A percentile compares a stretch with the other conserved stretches of the same genome.
These are phyloP conservation scores for Lachnellula occidentalis DNA, from an alignment of 2,329 filamentous ascomycete genomes.

Conservation along the genomic window DNA sequence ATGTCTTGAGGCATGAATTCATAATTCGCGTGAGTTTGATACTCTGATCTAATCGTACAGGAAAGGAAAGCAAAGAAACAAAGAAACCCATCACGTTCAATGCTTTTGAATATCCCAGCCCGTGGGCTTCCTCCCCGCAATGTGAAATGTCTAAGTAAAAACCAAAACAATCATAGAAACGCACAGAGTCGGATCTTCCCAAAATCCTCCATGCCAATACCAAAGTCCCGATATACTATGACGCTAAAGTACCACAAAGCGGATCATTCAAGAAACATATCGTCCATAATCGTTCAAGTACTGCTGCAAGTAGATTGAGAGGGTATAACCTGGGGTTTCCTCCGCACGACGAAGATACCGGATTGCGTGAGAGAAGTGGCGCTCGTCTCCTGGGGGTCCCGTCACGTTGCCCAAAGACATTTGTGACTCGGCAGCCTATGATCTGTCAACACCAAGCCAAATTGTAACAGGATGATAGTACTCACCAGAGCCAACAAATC, in stretches of 20 bases:
- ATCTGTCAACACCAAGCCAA: not conserved
- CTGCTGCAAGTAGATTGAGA: conserved; percentile 42
- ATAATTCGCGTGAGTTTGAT: not conserved
- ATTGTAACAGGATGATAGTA: conserved; percentile 2
- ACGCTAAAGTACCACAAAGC: not conserved
- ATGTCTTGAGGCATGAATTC: not conserved
- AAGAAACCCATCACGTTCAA: too few relatives aligned
- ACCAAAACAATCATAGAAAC: too few relatives aligned
- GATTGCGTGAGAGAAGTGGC: conserved; percentile 41
- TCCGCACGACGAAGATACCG: conserved; percentile 39
- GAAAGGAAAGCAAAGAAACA: not conserved
- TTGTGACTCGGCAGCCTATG: conserved; percentile 44
- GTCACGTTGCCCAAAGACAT: conserved; percentile 49
- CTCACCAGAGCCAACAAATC: conserved; percentile 40
- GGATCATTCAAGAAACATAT: conserved; percentile 22
- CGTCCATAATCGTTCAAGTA: conserved; percentile 43
- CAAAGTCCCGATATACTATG: not conserved
- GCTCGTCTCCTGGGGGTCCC: conserved; percentile 37
- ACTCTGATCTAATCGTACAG: not conserved
- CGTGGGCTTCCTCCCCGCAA: too few relatives aligned
- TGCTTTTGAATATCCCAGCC: too few relatives aligned
- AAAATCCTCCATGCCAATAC: not conserved
- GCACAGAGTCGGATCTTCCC: too few relatives aligned
- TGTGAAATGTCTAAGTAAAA: too few relatives aligned
- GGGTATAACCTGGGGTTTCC: conserved; percentile 36